These are phyloP conservation scores for Serendipita sp. DNA, from an alignment of 768 basidiomycete genomes.

Conservation along the genomic window DNA sequence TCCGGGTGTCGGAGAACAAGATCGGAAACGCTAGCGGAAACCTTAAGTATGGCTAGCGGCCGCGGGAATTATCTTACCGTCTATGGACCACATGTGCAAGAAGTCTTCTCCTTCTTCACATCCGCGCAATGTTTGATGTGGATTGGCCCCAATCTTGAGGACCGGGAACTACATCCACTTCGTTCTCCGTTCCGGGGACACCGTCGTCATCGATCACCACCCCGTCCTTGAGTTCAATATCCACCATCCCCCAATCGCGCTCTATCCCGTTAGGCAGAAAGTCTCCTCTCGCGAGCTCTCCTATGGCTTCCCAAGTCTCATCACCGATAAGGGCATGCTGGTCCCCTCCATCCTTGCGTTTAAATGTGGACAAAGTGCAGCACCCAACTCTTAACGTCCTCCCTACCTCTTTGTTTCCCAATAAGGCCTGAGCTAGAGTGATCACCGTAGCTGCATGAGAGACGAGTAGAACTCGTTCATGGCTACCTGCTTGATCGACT, in stretches of 20 bases:
- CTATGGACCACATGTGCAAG: not conserved
- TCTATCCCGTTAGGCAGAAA: constrained; percentile 42
- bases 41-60: no score
- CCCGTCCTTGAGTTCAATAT: constrained; percentile 36
- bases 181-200: constrained; percentile 45
- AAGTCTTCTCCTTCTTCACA: not conserved
- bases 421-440: constrained; percentile 41
- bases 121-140: not conserved
- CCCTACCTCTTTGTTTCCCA: constrained; percentile 23
- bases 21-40: no score
- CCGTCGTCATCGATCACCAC: constrained; percentile 60
- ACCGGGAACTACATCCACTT: constrained; percentile 41
- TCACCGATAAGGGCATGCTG: constrained; percentile 16
- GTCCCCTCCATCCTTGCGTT: constrained; percentile 25
- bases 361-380: constrained; percentile 39
- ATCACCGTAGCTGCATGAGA: constrained; percentile 65
- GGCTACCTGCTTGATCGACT: constrained; percentile 28
- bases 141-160: constrained; percentile 20
- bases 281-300: constrained; percentile 33
- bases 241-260: constrained; percentile 71
- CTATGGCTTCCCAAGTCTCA: constrained; percentile 31
- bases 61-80: not conserved
- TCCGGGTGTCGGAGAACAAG: no score
- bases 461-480: constrained; percentile 41
- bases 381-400: constrained; percentile 47